Evolutionary conservation across 2,329 filamentous ascomycete species (phyloP), one percentile per base, ranked within the genome.

Genomic region (Hymenoscyphus scutula): DNA sequence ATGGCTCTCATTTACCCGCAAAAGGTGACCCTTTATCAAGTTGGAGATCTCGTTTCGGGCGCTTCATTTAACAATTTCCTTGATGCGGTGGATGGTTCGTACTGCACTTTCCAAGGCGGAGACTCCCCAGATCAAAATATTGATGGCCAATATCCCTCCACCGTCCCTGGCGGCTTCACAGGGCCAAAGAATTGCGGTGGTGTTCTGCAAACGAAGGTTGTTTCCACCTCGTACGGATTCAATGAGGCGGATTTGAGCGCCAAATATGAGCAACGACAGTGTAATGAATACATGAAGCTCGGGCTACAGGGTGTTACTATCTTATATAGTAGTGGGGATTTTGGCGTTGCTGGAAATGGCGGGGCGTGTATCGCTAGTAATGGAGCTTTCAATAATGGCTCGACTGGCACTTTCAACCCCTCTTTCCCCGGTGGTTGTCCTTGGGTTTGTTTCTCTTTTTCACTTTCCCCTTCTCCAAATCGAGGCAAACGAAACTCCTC

Each of bases 251-350:
- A 80, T 58, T 73, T 81, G 7, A 78, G 80, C 1, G 74, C 76
- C 5, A 74, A 73, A 62, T 85, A 85, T 69, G 77, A 81, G 64
- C 67, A 76, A 56, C 76, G 83, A 2, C 82, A 85, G 72, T 85
- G 82, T 69, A 73, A 76, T 61, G 82, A 84, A 74, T 84, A 82
- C 71, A 79, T 84, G 78, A 85, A 85, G 74, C 78, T 85, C 1
- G 82, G 79, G 19, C 77, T 84, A 34, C 78, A 79, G 68, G 82
- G 82, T 23, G 76, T 82, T 11, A 79, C 79, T 1, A 73, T 85
- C 17, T 63, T 84, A 37, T 82, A 80, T 67, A 80, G 81, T 0
- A 79, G 77, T 2, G 81, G 81, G n/a, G 81, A 83, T 70, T 77
- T 74, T 53, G 82, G 80, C 56, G 78, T 81, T 17, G 76, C 76